Evolutionary conservation across 768 basidiomycete genomes (phyloP).

Genomic region (Termitomyces sp.): DNA sequence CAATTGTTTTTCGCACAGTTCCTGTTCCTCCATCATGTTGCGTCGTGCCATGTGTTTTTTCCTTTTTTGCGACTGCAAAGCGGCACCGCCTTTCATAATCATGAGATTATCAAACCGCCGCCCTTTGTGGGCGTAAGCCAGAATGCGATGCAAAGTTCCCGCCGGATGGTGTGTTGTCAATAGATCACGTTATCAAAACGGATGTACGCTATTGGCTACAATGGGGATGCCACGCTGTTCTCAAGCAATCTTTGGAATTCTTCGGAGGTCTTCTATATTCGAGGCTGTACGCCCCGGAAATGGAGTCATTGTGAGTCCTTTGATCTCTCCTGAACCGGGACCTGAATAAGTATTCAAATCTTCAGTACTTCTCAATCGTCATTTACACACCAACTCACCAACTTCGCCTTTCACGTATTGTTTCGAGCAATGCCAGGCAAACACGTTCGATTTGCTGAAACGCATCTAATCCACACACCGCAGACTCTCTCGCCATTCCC

Average conservation of each 20-base stretch:
- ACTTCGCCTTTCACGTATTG: background rate
- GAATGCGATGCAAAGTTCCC: background rate
- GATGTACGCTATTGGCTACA: background rate
- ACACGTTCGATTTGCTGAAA: constrained; percentile 14
- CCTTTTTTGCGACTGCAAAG: background rate
- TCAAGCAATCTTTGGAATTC: background rate
- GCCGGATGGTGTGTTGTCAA: no score
- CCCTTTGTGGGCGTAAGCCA: background rate
- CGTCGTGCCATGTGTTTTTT: background rate
- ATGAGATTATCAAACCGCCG: background rate
- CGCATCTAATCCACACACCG: constrained; percentile 5
- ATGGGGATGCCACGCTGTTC: background rate
- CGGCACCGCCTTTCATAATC: background rate
- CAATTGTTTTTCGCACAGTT: background rate
- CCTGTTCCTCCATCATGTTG: no score
- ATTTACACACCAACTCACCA: background rate
- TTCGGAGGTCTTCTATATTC: background rate
- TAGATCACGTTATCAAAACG: background rate
- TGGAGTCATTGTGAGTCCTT: background rate
- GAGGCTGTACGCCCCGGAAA: background rate
- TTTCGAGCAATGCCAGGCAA: constrained; percentile 14
- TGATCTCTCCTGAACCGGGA: background rate
- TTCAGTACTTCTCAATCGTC: background rate
- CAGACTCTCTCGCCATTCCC: constrained; percentile 10
- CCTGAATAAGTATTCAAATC: background rate